phyloP scores from a whole-genome alignment of 352 stramenopile species.

The Albugo candida region DNA sequence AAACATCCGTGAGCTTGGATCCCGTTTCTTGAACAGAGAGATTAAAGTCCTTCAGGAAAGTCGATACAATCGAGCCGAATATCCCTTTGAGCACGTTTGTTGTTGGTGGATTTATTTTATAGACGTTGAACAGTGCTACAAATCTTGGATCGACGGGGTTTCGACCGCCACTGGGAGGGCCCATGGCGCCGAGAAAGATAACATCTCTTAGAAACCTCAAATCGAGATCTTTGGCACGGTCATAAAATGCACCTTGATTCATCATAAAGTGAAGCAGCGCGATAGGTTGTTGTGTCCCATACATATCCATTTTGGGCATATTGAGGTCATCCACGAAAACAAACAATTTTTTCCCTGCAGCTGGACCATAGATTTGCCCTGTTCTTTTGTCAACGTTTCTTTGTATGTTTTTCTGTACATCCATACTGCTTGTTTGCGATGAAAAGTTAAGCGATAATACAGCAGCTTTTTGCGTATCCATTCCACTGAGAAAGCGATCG shows the following conservation, averaged over 20 bases:
- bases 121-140: conserved; percentile 90
- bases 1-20: conserved; percentile 64
- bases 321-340: conserved; percentile 94
- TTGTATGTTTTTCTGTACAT: conserved; percentile 90
- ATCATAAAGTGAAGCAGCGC: conserved; percentile 89
- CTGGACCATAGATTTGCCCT: conserved; percentile 87
- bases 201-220: conserved; percentile 86
- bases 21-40: conserved; percentile 62
- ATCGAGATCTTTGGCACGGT: conserved; percentile 88
- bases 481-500: conserved; percentile 80
- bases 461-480: conserved; percentile 47
- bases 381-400: conserved; percentile 91
- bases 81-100: conserved; percentile 83
- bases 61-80: conserved; percentile 85
- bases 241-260: conserved; percentile 82
- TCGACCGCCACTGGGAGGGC: conserved; percentile 82
- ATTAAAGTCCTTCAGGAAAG: conserved; percentile 78
- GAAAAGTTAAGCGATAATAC: conserved; percentile 86
- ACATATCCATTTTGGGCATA: conserved; percentile 92
- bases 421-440: conserved; percentile 80
- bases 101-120: conserved; percentile 86
- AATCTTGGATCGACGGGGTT: conserved; percentile 91
- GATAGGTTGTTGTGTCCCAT: conserved; percentile 92
- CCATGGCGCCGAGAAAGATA: conserved; percentile 89
- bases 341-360: conserved; percentile 84